Evolutionary conservation across 2,329 filamentous ascomycete genomes (phyloP).

Genomic region (Arthrobotrys musiformis): DNA sequence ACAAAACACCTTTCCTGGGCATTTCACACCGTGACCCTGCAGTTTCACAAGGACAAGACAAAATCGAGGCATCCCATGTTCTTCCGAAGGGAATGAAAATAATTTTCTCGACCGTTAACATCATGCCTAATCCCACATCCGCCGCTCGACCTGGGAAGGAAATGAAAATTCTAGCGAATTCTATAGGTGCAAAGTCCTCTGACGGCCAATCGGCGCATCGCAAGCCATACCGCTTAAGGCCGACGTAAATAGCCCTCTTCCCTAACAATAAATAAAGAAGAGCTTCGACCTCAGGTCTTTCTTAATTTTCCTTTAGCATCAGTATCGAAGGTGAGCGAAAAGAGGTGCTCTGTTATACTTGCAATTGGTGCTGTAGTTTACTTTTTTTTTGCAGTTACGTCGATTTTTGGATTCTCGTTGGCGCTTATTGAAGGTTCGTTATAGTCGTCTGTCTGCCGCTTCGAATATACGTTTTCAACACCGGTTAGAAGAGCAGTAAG

Average conservation of each 20-base stretch:
- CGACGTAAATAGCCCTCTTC: conserved; percentile 32
- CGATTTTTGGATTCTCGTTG: conserved; percentile 40
- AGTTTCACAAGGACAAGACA: too few relatives aligned
- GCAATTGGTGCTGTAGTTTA: conserved; percentile 43
- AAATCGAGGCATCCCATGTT: neutral
- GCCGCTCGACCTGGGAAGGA: conserved; percentile 34
- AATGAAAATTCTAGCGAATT: conserved; percentile 29
- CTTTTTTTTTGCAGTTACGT: conserved; percentile 45
- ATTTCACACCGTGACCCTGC: too few relatives aligned
- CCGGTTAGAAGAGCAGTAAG: neutral
- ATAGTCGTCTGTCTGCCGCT: conserved; percentile 40
- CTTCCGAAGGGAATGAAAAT: neutral
- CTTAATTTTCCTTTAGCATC: conserved; percentile 32
- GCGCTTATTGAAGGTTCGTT: conserved; percentile 53
- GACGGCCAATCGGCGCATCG: conserved; percentile 48
- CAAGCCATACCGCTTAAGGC: conserved; percentile 31
- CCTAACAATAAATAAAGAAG: conserved; percentile 43
- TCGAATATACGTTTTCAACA: conserved; percentile 31
- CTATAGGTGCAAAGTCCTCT: conserved; percentile 45
- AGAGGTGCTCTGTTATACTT: conserved; percentile 45
- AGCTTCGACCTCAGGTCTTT: conserved; percentile 34
- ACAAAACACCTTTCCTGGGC: too few relatives aligned
- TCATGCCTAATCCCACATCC: conserved; percentile 15
- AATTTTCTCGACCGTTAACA: neutral
- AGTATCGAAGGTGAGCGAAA: conserved; percentile 54